Evolutionary conservation across 768 basidiomycete genomes (phyloP), one percentile per base, ranked within the genome.

Genomic region (Pulveroboletus sp.): DNA sequence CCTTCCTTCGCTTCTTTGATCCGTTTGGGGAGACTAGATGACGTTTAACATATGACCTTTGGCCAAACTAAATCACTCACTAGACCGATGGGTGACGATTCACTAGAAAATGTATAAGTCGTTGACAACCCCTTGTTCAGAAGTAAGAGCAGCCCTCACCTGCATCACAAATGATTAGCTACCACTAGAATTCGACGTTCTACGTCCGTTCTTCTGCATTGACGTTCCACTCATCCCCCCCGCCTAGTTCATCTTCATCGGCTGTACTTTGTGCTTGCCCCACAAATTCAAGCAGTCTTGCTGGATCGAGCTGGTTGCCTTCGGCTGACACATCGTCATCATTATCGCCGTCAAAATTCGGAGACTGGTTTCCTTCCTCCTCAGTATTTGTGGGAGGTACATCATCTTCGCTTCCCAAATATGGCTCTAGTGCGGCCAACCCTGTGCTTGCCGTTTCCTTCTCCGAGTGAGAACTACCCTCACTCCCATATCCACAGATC

Each of bases 401-500:
- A 28, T 59, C 54, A 11, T 55, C 52, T 2, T 64, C 64, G 33
- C 48, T 58, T 39, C 43, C 66, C 6, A 58, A 52, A 47, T 68
- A 68, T 14, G 43, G 55, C 39, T 51, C 68, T 14, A 69, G 37
- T 17, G 51, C 62, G 8, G 54, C 51, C 35, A 68, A 21, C 24
- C 60, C 66, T 6, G 40, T 48, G n/a, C 39, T 39, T 33, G 9
- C 18, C 5, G 18, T 45, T 17, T 52, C 60, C 18, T 64, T 47
- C 21, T 62, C 66, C n/a, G 63, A 56, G 39, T 71, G 73, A 12
- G 71, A 73, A 11, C 72, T 69, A 41, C 58, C 62, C 52, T 71
- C 75, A 40, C 82, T 86, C 18, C 77, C 81, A 60, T 87, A 88
- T 1, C 71, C 83, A 9, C 75, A 79, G 14, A 86, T 52, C 45